Conservation (phyloP, 371 early-diverging fungal genomes). For the Blakeslea trispora region DNA sequence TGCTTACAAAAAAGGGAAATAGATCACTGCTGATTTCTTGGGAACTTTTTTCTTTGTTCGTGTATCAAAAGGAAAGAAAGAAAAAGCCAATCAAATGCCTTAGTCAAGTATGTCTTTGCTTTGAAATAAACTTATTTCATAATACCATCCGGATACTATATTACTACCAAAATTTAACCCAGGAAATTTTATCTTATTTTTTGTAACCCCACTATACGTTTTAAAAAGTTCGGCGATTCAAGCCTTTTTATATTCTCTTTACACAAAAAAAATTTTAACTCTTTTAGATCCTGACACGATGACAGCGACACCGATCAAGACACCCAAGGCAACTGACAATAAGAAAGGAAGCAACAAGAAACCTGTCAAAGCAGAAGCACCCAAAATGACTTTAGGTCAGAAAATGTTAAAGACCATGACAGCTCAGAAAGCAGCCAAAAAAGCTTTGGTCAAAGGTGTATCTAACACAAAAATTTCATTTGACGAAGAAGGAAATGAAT, state of each 20-base stretch:
- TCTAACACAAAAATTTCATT: constrained; percentile 23
- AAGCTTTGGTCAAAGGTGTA: constrained; percentile 24
- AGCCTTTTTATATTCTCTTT: too few relatives aligned
- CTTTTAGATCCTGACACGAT: too few relatives aligned
- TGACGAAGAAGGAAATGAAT: constrained; percentile 33
- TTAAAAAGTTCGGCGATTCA: too few relatives aligned
- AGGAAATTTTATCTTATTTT: too few relatives aligned
- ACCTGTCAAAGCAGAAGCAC: background rate
- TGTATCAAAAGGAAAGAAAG: constrained; percentile 12
- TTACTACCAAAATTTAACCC: constrained; percentile 8
- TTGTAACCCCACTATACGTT: too few relatives aligned
- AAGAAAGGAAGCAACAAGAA: background rate
- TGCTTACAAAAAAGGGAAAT: background rate
- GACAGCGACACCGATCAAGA: too few relatives aligned
- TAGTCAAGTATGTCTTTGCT: constrained; percentile 14
- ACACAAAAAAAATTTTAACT: too few relatives aligned
- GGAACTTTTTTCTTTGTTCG: constrained; percentile 15
- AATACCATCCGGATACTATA: constrained; percentile 16
- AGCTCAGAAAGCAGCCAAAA: constrained; percentile 31
- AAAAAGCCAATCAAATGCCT: constrained; percentile 13
- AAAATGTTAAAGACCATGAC: constrained; percentile 36
- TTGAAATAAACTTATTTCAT: constrained; percentile 2
- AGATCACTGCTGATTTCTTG: background rate
- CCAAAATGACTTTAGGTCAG: constrained; percentile 30
- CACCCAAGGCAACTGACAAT: background rate